Evolutionary conservation across 495 filamentous ascomycete species (phyloP), one percentile per base, ranked within the genome.

Genomic region (Durotheca rogersii): DNA sequence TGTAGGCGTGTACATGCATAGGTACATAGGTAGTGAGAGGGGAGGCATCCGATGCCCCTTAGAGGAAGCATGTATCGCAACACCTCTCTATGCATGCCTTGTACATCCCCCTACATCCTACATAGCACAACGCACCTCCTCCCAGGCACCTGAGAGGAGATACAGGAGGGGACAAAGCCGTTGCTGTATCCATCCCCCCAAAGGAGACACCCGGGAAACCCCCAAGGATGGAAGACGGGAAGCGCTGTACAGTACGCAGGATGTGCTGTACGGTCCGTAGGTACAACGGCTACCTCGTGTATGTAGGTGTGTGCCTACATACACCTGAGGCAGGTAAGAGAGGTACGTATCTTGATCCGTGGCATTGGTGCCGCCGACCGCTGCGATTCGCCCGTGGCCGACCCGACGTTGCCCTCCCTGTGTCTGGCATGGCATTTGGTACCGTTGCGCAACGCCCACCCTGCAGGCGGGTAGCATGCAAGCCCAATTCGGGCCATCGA

Each of bases 381-480:
- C 19, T 36, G 9, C 50, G 50, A 58, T 53, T 58, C 34, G 56
- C 25, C 32, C 19, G 40, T 11, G 12, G 23, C 49, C 39, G 43
- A 58, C 42, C 51, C 43, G 44, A 51, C 27, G 45, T 38, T 25
- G n/a, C n/a, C 27, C 47, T 42, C 52, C 38, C 54, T 48, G 54
- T 43, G 47, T 57, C 37, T 40, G 53, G 49, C 48, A 58, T 58
- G 49, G 50, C 56, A 58, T 58, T 58, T 58, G 50, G 56, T 30
- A 53, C 45, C 34, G 56, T 41, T 49, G 47, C 50, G 56, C 49
- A 53, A 40, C 34, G 31, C 49, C 50, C 45, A 36, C 49, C 50
- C 45, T 53, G 56, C 50, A 53, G 36, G 44, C 56, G 53, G n/a
- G 49, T 45, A 46, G 45, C 39, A 37, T 40, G 17, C 44, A 49